These are phyloP conservation scores for Boletus sp. DNA, from an alignment of 768 basidiomycete species.

Conservation along the genomic window DNA sequence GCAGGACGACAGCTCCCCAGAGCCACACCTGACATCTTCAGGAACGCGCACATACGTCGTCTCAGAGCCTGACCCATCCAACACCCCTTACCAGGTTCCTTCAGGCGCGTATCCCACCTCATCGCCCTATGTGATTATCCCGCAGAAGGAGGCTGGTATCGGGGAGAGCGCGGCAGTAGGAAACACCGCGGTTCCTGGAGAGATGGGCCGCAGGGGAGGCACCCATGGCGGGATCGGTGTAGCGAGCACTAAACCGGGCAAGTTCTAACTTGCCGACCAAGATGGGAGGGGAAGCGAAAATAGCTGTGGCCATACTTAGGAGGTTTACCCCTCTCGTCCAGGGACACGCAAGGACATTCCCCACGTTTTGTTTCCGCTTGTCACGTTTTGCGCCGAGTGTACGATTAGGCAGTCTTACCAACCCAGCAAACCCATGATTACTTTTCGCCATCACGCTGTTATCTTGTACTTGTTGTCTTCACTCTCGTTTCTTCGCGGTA, in stretches of 20 bases:
- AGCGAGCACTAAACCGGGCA: constrained; percentile 36
- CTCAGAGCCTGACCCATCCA: constrained; percentile 64
- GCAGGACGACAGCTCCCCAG: constrained; percentile 49
- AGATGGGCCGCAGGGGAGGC: constrained; percentile 43
- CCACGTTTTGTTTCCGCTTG: constrained; percentile 3
- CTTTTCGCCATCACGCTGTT: background rate
- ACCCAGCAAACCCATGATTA: background rate
- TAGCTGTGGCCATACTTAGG: constrained; percentile 1
- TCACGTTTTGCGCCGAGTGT: constrained; percentile 19
- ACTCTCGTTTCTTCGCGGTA: background rate
- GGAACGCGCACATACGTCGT: constrained; percentile 69
- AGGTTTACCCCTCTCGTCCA: background rate
- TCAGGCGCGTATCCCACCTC: constrained; percentile 63
- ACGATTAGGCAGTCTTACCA: constrained; percentile 18
- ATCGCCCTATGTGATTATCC: constrained; percentile 44
- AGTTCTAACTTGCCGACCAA: constrained; percentile 45
- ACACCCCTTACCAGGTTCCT: constrained; percentile 66
- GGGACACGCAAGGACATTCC: background rate
- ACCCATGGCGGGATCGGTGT: constrained; percentile 42
- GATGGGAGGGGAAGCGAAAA: constrained; percentile 52
- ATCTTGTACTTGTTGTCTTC: constrained; percentile 14
- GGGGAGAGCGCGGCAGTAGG: constrained; percentile 49
- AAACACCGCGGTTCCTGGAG: constrained; percentile 42
- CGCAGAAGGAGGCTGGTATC: constrained; percentile 43
- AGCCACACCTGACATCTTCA: constrained; percentile 42